Evolutionary conservation across 2,329 filamentous ascomycete species (phyloP).

Genomic region (Botrytis galanthina): DNA sequence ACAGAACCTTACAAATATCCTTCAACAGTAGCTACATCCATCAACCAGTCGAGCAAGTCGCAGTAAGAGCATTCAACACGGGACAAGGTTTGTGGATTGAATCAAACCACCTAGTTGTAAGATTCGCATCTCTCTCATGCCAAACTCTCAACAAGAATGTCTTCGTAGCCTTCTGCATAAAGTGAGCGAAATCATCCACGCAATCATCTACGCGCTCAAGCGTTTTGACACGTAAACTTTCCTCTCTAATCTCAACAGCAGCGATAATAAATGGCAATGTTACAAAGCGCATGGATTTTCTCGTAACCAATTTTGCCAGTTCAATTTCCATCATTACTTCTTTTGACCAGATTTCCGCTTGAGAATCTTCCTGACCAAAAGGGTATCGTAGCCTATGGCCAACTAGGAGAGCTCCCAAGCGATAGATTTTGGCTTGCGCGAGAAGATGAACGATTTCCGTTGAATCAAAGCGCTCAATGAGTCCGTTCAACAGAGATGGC

Average conservation of each 20-base stretch:
- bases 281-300: constrained; percentile 31
- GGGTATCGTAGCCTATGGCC: constrained; percentile 32
- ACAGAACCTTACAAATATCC: not conserved
- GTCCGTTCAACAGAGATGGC: constrained; percentile 28
- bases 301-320: constrained; percentile 28
- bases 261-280: constrained; percentile 33
- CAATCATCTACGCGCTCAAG: constrained; percentile 47
- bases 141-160: constrained; percentile 34
- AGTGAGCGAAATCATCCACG: constrained; percentile 31
- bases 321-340: constrained; percentile 36
- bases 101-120: not conserved
- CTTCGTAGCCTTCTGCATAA: constrained; percentile 32
- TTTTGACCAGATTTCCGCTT: constrained; percentile 31
- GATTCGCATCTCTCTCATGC: constrained; percentile 32
- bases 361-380: constrained; percentile 32
- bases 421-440: constrained; percentile 36
- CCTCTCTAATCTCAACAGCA: not conserved
- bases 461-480: constrained; percentile 29
- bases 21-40: not conserved
- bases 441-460: constrained; percentile 34
- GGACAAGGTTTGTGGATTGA: not conserved
- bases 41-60: not conserved
- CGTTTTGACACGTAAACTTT: not conserved
- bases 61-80: not conserved
- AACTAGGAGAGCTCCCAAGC: constrained; percentile 33